These are phyloP conservation scores for Thraustochytrium striatum DNA, from an alignment of 352 stramenopile genomes.

Conservation along the genomic window DNA sequence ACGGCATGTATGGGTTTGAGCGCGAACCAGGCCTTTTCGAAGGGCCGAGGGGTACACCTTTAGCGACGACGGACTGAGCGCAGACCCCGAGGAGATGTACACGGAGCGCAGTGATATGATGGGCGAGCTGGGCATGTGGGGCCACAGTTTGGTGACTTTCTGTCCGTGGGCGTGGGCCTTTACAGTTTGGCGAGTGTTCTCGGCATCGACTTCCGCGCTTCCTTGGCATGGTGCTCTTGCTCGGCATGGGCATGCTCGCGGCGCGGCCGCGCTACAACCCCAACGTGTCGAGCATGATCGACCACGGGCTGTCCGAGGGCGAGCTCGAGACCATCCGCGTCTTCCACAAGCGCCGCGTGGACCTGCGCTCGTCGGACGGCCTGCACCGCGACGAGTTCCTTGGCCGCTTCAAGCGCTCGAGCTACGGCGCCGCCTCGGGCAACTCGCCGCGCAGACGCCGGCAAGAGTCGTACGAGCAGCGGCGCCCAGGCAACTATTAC, in stretches of 20 bases:
- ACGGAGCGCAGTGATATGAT: no score
- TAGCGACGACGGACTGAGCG: no score
- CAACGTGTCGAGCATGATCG: conserved; percentile 26
- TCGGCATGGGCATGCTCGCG: conserved; percentile 32
- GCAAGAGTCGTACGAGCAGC: no score
- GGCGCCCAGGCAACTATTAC: no score
- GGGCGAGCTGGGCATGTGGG: conserved; percentile 19
- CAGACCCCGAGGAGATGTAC: no score
- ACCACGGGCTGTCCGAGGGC: conserved; percentile 21
- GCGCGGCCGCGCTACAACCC: conserved; percentile 29
- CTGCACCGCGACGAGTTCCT: background rate
- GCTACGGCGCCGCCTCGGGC: no score
- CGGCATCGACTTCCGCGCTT: conserved; percentile 24
- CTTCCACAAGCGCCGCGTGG: conserved; percentile 25
- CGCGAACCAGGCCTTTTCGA: no score
- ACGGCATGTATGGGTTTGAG: no score
- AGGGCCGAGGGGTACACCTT: no score
- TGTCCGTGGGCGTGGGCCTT: conserved; percentile 17
- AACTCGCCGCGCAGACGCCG: no score
- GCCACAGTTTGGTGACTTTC: conserved; percentile 39
- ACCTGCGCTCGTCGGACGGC: conserved; percentile 1
- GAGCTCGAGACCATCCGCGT: conserved; percentile 42
- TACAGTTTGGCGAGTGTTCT: conserved; percentile 13
- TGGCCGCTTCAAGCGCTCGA: conserved; percentile 13
- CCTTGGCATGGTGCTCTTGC: conserved; percentile 25